Percentiles rank a stretch among this genome's conserved stretches.
phyloP scores from a whole-genome alignment of 2,329 filamentous ascomycete species.

The Colletotrichum orchidophilum region DNA sequence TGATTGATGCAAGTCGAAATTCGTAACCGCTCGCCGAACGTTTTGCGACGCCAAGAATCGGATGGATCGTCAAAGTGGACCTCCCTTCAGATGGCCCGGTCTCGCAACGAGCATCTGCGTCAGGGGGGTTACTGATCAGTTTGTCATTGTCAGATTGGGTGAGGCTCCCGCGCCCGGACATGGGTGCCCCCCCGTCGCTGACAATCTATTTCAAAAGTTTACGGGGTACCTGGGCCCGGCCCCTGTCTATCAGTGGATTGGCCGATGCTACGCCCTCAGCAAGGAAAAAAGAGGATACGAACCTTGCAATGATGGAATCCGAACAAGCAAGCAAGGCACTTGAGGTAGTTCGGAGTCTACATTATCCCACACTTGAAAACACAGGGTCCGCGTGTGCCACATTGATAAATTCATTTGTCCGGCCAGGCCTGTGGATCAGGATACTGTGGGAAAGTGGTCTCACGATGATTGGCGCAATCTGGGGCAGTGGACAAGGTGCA shows the following conservation, averaged over 20 bases:
- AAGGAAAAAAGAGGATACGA: neutral
- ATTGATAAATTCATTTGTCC: neutral
- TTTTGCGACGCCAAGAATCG: constrained; percentile 13
- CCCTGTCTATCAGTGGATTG: constrained; percentile 16
- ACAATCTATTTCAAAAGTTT: constrained; percentile 11
- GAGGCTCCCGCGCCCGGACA: neutral
- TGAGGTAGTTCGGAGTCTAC: neutral
- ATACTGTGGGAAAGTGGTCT: neutral
- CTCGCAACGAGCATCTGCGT: neutral
- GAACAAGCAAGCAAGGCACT: neutral
- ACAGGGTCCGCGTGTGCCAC: neutral
- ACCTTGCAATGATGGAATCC: neutral
- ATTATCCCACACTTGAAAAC: neutral
- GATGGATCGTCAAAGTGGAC: constrained; percentile 26
- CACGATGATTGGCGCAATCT: neutral
- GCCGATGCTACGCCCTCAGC: neutral
- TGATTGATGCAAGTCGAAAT: neutral
- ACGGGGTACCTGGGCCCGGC: constrained; percentile 7
- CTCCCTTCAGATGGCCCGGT: neutral
- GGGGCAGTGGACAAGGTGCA: neutral
- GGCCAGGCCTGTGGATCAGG: neutral
- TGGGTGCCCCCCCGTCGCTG: constrained; percentile 11
- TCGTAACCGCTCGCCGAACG: constrained; percentile 10
- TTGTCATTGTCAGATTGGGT: constrained; percentile 13
- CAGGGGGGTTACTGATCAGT: neutral